Conservation (phyloP, 768 basidiomycete genomes). For the Coprinopsis marcescibilis region DNA sequence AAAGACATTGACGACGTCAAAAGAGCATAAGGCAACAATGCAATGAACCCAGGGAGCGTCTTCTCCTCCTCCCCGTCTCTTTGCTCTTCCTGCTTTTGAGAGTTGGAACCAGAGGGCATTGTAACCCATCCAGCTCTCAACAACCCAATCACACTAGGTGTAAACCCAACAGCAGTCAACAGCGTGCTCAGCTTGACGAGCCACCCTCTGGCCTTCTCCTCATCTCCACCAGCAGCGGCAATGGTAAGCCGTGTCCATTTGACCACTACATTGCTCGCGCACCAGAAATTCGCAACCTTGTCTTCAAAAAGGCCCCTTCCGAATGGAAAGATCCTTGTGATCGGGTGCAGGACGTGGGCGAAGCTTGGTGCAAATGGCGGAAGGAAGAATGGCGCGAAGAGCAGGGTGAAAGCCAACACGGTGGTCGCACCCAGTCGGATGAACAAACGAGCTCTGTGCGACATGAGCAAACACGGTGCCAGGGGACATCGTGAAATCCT, state of each 20-base stretch:
- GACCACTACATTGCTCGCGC: conserved; percentile 81
- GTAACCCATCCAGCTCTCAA: conserved; percentile 28
- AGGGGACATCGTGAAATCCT: conserved; percentile 15
- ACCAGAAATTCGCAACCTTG: conserved; percentile 98
- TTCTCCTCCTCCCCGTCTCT: conserved; percentile 14
- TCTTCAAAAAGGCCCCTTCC: conserved; percentile 88
- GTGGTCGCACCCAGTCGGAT: conserved; percentile 62
- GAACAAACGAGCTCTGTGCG: conserved; percentile 46
- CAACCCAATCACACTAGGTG: conserved; percentile 49
- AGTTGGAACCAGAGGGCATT: background rate
- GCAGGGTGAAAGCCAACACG: conserved; percentile 50
- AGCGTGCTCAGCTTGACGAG: conserved; percentile 63
- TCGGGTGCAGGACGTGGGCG: conserved; percentile 49
- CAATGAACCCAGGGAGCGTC: conserved; percentile 49
- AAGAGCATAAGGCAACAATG: conserved; percentile 75
- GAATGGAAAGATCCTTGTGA: conserved; percentile 88
- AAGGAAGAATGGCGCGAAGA: conserved; percentile 74
- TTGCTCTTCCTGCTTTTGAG: conserved; percentile 8
- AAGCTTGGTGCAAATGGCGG: conserved; percentile 51
- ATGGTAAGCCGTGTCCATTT: conserved; percentile 53
- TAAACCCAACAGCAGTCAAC: conserved; percentile 66
- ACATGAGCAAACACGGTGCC: background rate
- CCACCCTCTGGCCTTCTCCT: conserved; percentile 40
- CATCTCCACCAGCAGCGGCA: conserved; percentile 5
- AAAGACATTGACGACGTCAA: conserved; percentile 83